These are phyloP conservation scores for Paradendryphiella salina DNA, from an alignment of 2,329 filamentous ascomycete genomes.

Conservation along the genomic window DNA sequence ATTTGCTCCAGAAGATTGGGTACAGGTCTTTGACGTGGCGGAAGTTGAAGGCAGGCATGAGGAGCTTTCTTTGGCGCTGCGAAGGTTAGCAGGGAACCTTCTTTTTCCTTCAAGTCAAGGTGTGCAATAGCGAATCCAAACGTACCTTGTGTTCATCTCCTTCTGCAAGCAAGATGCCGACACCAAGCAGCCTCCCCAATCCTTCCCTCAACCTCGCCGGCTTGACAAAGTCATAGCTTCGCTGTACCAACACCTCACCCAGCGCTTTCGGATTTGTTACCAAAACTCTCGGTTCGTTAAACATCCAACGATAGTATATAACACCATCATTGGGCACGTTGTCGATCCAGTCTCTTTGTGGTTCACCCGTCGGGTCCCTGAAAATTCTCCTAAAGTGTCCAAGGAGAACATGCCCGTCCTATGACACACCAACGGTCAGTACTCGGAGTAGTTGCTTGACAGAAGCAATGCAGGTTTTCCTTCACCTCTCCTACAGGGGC, in stretches of 20 bases:
- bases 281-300: constrained; percentile 53
- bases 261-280: constrained; percentile 54
- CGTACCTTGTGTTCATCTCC: constrained; percentile 81
- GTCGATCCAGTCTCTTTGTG: constrained; percentile 56
- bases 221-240: constrained; percentile 58
- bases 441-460: no score
- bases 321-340: constrained; percentile 60
- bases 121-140: not conserved
- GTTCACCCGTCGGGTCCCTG: constrained; percentile 50
- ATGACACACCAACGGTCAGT: not conserved
- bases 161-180: constrained; percentile 77
- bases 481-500: no score
- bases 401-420: constrained; percentile 43
- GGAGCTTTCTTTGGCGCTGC: constrained; percentile 51
- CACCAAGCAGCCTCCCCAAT: constrained; percentile 67
- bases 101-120: not conserved
- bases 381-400: constrained; percentile 52
- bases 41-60: constrained; percentile 56
- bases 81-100: constrained; percentile 9
- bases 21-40: constrained; percentile 57
- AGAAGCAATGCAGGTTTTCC: no score
- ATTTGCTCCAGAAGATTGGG: constrained; percentile 55
- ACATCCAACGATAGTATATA: constrained; percentile 55
- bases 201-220: constrained; percentile 53
- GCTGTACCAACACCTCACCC: constrained; percentile 55